These are phyloP conservation scores for Saccharomycopsis oosterbeekiorum DNA, from an alignment of 805 yeast species.

Conservation along the genomic window DNA sequence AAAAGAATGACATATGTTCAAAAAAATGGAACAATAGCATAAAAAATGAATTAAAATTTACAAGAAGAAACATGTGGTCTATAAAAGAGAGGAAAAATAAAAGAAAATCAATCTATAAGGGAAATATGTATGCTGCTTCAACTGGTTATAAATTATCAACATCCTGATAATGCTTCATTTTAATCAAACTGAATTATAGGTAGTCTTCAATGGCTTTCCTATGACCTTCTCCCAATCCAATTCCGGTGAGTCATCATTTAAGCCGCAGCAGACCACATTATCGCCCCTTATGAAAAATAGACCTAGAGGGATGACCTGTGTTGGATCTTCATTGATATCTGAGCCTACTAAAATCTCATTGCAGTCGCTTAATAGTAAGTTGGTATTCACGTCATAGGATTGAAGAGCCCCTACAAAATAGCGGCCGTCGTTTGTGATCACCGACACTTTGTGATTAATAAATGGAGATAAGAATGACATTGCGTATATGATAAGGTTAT, in stretches of 20 bases:
- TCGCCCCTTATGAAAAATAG: conserved; percentile 36
- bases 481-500: not conserved
- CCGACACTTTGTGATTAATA: conserved; percentile 22
- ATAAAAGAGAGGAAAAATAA: not conserved
- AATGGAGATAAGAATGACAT: conserved; percentile 16
- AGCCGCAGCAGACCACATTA: conserved; percentile 36
- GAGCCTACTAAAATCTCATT: conserved; percentile 28
- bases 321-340: conserved; percentile 23
- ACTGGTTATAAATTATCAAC: no score
- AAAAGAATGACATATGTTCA: not conserved
- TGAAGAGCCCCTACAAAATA: conserved; percentile 21
- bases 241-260: conserved; percentile 27
- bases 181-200: not conserved
- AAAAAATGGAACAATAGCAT: not conserved
- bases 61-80: not conserved
- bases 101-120: not conserved
- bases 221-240: conserved; percentile 29
- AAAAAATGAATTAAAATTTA: not conserved
- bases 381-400: conserved; percentile 35
- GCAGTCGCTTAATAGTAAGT: conserved; percentile 30
- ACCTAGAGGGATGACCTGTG: conserved; percentile 31
- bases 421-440: conserved; percentile 29
- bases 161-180: no score
- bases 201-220: conserved; percentile 9
- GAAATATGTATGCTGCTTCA: no score